Conservation (phyloP, 345 rosid species). For the Cochlearia excelsa region DNA sequence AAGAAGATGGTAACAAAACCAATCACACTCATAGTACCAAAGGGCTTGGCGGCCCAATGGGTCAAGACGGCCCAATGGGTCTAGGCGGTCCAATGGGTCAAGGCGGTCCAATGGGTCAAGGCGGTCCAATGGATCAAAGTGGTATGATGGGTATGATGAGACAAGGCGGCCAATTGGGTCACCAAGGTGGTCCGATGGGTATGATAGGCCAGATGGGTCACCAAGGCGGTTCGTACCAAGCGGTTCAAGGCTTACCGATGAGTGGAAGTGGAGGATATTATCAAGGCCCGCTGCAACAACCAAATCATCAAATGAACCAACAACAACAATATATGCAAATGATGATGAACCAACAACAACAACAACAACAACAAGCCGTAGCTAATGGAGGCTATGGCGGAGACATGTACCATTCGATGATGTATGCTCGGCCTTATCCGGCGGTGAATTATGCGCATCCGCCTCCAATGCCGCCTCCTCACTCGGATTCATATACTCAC, state of each 20-base stretch:
- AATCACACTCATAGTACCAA: slow-evolving; percentile 26
- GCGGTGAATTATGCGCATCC: slow-evolving; percentile 55
- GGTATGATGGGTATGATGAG: not conserved
- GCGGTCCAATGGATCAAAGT: slow-evolving; percentile 40
- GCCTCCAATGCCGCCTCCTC: slow-evolving; percentile 51
- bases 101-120: not conserved
- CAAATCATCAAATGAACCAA: slow-evolving; percentile 48
- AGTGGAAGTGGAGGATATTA: slow-evolving; percentile 47
- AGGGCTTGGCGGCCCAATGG: slow-evolving; percentile 34
- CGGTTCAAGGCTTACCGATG: slow-evolving; percentile 81
- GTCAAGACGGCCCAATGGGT: not conserved
- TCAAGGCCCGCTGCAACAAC: slow-evolving; percentile 8
- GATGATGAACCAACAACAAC: slow-evolving; percentile 39
- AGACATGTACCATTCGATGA: slow-evolving; percentile 79
- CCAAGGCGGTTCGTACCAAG: slow-evolving; percentile 43
- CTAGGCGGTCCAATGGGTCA: slow-evolving; percentile 31
- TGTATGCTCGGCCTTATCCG: slow-evolving; percentile 66
- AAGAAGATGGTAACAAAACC: slow-evolving; percentile 38
- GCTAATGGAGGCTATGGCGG: slow-evolving; percentile 61
- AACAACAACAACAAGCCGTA: slow-evolving; percentile 36
- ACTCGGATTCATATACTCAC: slow-evolving; percentile 57
- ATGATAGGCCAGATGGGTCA: slow-evolving; percentile 37
- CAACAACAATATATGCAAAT: slow-evolving; percentile 60
- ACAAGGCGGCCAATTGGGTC: slow-evolving; percentile 37
- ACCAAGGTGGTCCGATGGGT: slow-evolving; percentile 33